These are phyloP conservation scores for Cyberlindnera euphorbiae DNA, from an alignment of 805 yeast species.

Conservation along the genomic window DNA sequence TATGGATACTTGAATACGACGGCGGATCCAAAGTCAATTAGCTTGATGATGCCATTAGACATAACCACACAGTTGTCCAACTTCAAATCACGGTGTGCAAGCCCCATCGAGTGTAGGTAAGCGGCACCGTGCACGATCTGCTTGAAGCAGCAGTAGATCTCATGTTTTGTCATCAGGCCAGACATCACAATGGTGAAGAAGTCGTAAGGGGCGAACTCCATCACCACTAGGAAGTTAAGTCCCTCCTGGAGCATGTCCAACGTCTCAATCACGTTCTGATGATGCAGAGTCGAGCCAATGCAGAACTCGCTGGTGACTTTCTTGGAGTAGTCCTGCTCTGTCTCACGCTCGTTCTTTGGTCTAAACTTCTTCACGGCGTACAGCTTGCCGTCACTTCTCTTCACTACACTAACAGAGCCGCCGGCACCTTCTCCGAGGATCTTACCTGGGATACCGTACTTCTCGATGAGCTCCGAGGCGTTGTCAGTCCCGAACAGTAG, in stretches of 20 bases:
- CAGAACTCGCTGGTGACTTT: constrained; percentile 81
- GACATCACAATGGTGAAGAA: constrained; percentile 92
- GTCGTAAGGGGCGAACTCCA: constrained; percentile 92
- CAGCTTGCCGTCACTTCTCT: constrained; percentile 53
- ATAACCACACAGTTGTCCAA: constrained; percentile 90
- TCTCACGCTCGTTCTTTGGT: constrained; percentile 55
- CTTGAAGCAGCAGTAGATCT: constrained; percentile 74
- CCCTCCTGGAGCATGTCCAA: constrained; percentile 73
- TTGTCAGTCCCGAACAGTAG: constrained; percentile 35
- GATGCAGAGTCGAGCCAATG: constrained; percentile 73
- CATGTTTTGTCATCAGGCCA: constrained; percentile 66
- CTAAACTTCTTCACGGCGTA: constrained; percentile 89
- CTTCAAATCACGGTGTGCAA: constrained; percentile 91
- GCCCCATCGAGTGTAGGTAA: constrained; percentile 74
- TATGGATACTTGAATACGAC: constrained; percentile 71
- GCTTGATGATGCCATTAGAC: constrained; percentile 66
- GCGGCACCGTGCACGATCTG: constrained; percentile 74
- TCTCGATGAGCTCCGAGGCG: constrained; percentile 41
- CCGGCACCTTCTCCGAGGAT: constrained; percentile 91
- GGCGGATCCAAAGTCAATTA: constrained; percentile 93
- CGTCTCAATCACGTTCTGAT: constrained; percentile 77
- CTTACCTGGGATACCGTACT: constrained; percentile 72
- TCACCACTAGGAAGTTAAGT: constrained; percentile 61
- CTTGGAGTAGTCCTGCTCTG: constrained; percentile 62
- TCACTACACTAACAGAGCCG: constrained; percentile 82